Percentiles rank a stretch among this genome's conserved stretches.
phyloP scores from a whole-genome alignment of 306 rosid species.

The Cucumis hystrix region DNA sequence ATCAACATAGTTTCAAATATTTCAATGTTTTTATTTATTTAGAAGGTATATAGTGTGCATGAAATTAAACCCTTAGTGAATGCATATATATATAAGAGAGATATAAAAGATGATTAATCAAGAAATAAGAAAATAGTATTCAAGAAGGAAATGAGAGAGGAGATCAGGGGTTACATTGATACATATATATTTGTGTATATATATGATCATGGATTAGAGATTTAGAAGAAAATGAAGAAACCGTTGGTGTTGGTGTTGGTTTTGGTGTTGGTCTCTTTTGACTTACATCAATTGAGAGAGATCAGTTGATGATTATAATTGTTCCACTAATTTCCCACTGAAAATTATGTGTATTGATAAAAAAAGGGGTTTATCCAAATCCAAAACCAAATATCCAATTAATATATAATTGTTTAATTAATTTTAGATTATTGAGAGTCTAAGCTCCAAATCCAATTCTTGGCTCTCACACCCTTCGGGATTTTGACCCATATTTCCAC shows the following conservation, averaged over 20 bases:
- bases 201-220: background rate
- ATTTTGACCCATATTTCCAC: background rate
- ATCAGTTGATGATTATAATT: background rate
- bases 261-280: background rate
- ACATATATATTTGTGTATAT: too few relatives aligned
- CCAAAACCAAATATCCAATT: background rate
- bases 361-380: background rate
- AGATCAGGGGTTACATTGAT: background rate
- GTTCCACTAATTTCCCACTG: background rate
- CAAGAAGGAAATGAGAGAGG: background rate
- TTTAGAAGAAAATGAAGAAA: background rate
- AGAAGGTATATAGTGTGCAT: background rate
- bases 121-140: background rate
- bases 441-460: slow-evolving; percentile 12
- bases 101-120: background rate
- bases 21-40: too few relatives aligned
- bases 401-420: too few relatives aligned
- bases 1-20: too few relatives aligned
- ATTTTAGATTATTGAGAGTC: slow-evolving; percentile 5
- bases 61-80: background rate
- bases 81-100: background rate
- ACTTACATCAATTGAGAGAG: slow-evolving; percentile 3
- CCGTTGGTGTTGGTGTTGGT: background rate
- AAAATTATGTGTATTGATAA: background rate
- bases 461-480: slow-evolving; percentile 4